Evolutionary conservation across 768 basidiomycete genomes (phyloP).

Genomic region (Saitozyma sp.): DNA sequence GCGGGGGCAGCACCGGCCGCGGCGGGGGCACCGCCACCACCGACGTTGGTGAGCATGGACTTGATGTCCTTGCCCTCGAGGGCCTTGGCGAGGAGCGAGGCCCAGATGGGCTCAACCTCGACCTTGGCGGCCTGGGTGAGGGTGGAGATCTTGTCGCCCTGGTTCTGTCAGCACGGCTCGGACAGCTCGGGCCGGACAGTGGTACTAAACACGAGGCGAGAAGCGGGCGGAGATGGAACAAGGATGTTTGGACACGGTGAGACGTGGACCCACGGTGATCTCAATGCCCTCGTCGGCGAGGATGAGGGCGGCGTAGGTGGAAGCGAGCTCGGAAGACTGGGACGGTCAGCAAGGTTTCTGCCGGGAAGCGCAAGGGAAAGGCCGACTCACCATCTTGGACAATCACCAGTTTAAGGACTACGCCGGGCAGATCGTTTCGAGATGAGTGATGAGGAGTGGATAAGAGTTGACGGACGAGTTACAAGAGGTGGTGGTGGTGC

Average conservation of each 20-base stretch:
- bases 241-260: not conserved
- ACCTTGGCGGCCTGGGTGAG: conserved; percentile 78
- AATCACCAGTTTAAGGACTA: conserved; percentile 37
- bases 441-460: conserved; percentile 9
- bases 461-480: not conserved
- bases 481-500: no score
- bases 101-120: conserved; percentile 97
- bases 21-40: conserved; percentile 83
- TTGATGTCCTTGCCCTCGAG: conserved; percentile 98
- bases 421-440: conserved; percentile 28
- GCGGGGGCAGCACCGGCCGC: conserved; percentile 61
- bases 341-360: not conserved
- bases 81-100: conserved; percentile 91
- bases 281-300: conserved; percentile 96
- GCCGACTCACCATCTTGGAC: conserved; percentile 43
- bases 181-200: not conserved
- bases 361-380: no score
- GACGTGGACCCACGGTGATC: conserved; percentile 75
- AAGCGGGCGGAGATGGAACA: not conserved
- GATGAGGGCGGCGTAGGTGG: conserved; percentile 96
- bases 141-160: conserved; percentile 92
- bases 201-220: not conserved
- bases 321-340: conserved; percentile 71
- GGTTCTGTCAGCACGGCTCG: conserved; percentile 4
- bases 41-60: conserved; percentile 91